Evolutionary conservation across 768 basidiomycete species (phyloP), one percentile per base, ranked within the genome.

Genomic region (Cystofilobasidium ferigula): DNA sequence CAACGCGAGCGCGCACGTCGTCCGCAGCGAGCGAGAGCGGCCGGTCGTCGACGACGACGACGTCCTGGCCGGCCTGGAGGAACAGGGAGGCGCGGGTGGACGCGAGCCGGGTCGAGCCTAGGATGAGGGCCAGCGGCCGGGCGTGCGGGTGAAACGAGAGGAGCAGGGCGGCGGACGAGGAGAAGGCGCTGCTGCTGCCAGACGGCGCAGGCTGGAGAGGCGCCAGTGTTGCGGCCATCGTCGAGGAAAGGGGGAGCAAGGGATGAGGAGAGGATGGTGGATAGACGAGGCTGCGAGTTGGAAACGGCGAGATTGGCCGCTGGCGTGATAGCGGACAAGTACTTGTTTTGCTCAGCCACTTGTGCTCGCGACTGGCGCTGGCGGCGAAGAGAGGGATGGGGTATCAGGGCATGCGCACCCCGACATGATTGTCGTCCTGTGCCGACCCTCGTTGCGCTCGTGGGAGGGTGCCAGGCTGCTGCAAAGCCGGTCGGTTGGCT

Each of bases 31-130:
- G 69, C 0, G 70, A 69, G 2, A 79, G 58, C 0, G 58, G 65
- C 28, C 82, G 82, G 0, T 82, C 83, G 12, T 78, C 79, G 0
- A 64, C 60, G n/a, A 94, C 76, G 32, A 85, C 76, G 36, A 93
- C 90, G 12, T 74, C 71, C 0, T 86, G 83, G 68, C 85, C 85
- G 5, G 90, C 86, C 73, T 93, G 89, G 40, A 94, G 81, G 1
- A 88, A 84, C 22, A 86, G 79, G 71, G 87, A 88, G 1, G 87
- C 85, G 56, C 94, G 83, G n/a, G 83, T 81, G 0, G 91, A 90
- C 0, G 91, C 91, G 2, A 97, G 81, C 2, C 81, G 71, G n/a
- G 85, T 83, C 1, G 85, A 82, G 2, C 94, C 92, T 47, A 97
- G 70, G 51, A 98, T 81, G 43, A 97, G 45, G 30, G 57, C 20